Conservation (phyloP, 139 green algal genomes). For the Tetradesmus lagerheimii region DNA sequence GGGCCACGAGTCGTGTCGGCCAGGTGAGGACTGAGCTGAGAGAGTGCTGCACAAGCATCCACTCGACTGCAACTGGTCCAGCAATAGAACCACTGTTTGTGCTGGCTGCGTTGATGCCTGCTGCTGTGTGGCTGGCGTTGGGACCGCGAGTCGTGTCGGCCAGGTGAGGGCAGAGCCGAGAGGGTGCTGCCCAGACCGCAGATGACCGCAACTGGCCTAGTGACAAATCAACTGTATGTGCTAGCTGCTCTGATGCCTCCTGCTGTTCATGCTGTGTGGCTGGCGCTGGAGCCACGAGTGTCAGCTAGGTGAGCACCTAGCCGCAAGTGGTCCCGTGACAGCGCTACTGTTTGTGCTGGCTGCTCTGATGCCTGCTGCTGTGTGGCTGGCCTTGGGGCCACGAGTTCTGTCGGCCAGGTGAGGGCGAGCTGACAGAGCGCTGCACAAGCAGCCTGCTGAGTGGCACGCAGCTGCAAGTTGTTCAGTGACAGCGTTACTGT, state of each 20-base stretch:
- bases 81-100: background rate
- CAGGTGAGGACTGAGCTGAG: background rate
- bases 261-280: background rate
- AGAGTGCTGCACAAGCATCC: too few relatives aligned
- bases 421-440: background rate
- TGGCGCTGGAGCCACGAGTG: too few relatives aligned
- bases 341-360: background rate
- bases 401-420: background rate
- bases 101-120: constrained; percentile 6
- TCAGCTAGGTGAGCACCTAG: too few relatives aligned
- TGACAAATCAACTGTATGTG: too few relatives aligned
- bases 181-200: too few relatives aligned
- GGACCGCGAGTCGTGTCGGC: background rate
- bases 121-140: background rate
- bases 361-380: constrained; percentile 1
- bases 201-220: too few relatives aligned
- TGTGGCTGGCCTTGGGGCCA: background rate
- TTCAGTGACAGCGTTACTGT: too few relatives aligned
- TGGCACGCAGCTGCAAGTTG: too few relatives aligned
- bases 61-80: background rate
- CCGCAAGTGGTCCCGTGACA: too few relatives aligned
- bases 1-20: background rate
- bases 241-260: too few relatives aligned
- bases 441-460: background rate
- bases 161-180: too few relatives aligned